Percentiles rank a stretch among this genome's conserved stretches.
phyloP scores from a whole-genome alignment of 2,329 filamentous ascomycete species.

The Hansfordia pulvinata region DNA sequence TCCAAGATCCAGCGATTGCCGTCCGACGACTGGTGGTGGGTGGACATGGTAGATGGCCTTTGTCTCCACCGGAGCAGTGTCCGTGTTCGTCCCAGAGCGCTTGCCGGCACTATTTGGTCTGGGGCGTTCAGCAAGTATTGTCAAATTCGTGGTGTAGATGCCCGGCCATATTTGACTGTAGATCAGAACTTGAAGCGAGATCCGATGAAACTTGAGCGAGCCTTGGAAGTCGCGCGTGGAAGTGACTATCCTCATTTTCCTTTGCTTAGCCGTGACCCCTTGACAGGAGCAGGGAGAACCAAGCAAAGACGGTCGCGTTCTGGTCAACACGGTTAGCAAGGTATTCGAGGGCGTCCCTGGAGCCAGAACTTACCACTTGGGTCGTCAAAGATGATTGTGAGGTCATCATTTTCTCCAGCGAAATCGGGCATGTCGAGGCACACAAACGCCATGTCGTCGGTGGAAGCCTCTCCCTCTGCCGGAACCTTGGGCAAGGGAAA shows the following conservation, averaged over 20 bases:
- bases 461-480: slow-evolving; percentile 32
- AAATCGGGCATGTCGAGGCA: slow-evolving; percentile 81
- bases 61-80: too few relatives aligned
- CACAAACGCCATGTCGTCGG: slow-evolving; percentile 58
- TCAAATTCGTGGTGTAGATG: too few relatives aligned
- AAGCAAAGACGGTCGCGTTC: slow-evolving; percentile 39
- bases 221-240: too few relatives aligned
- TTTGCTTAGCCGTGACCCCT: slow-evolving; percentile 26
- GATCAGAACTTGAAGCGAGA: too few relatives aligned
- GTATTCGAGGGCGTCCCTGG: slow-evolving; percentile 2
- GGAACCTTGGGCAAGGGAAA: slow-evolving; percentile 64
- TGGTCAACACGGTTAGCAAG: slow-evolving; percentile 19
- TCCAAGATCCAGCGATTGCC: too few relatives aligned
- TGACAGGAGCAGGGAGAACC: slow-evolving; percentile 42
- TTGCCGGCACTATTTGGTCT: too few relatives aligned
- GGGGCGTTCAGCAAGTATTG: too few relatives aligned
- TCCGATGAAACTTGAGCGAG: too few relatives aligned
- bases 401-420: slow-evolving; percentile 85
- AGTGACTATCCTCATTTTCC: slow-evolving; percentile 10
- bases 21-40: too few relatives aligned
- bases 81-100: too few relatives aligned
- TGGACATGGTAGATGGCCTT: too few relatives aligned
- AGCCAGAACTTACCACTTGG: slow-evolving; percentile 48
- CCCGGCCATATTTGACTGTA: too few relatives aligned
- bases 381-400: slow-evolving; percentile 71